Percentiles rank a stretch among this genome's conserved stretches.
phyloP scores from a whole-genome alignment of 768 basidiomycete species.

The Tricholoma terreum region DNA sequence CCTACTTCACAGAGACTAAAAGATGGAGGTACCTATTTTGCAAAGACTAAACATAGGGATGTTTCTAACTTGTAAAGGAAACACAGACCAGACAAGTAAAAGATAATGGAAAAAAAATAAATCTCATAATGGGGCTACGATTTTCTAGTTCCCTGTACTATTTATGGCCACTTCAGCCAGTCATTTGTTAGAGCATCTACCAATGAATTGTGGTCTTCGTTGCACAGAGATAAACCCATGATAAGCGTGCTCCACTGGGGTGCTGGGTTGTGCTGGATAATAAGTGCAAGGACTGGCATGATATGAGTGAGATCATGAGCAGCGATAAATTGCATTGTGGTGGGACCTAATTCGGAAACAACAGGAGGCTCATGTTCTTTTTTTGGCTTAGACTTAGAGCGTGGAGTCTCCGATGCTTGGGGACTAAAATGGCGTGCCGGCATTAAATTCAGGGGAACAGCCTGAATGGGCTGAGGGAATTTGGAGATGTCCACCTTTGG shows the following conservation, averaged over 20 bases:
- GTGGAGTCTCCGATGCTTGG: background rate
- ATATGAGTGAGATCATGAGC: background rate
- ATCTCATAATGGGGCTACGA: no score
- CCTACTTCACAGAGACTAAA: no score
- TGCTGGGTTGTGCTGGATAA: background rate
- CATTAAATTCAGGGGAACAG: background rate
- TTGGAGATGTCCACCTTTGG: background rate
- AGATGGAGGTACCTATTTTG: no score
- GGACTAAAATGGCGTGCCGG: background rate
- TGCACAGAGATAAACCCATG: background rate
- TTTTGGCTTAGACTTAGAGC: background rate
- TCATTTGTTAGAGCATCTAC: no score
- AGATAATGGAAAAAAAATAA: no score
- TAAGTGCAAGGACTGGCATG: background rate
- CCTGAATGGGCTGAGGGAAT: background rate
- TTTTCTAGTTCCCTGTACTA: no score
- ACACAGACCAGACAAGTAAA: no score
- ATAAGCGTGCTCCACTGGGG: background rate
- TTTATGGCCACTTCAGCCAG: no score
- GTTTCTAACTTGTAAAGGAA: no score
- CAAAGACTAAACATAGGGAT: no score
- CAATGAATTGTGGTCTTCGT: no score
- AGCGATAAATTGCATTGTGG: background rate
- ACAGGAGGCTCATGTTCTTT: background rate
- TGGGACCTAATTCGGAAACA: background rate